Conservation (phyloP, 23 red algal genomes). For the Gracilaria gracilis region DNA sequence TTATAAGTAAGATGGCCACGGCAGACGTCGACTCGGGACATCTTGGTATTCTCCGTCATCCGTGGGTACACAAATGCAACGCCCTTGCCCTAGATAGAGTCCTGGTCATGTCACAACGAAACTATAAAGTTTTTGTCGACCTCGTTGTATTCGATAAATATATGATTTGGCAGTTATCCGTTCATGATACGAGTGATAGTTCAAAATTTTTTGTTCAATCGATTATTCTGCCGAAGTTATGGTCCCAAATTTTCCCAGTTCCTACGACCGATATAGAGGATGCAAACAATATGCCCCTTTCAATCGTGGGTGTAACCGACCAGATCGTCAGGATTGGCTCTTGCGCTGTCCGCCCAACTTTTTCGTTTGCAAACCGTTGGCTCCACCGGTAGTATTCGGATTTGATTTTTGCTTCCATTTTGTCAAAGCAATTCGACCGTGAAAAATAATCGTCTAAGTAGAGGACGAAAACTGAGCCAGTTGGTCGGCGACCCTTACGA, state of each 20-base stretch:
- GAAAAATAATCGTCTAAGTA: too few species aligned
- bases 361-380: too few species aligned
- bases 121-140: not conserved
- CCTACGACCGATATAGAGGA: not conserved
- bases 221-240: not conserved
- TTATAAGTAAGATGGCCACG: not conserved
- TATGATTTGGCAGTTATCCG: not conserved
- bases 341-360: too few species aligned
- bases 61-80: not conserved
- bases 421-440: too few species aligned
- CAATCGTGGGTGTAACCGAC: not conserved
- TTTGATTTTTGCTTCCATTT: too few species aligned
- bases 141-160: not conserved
- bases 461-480: too few species aligned
- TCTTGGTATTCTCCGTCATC: not conserved
- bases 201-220: slow-evolving; percentile 10
- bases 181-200: slow-evolving; percentile 10
- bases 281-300: slow-evolving; percentile 20
- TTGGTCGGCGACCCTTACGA: too few species aligned
- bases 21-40: not conserved
- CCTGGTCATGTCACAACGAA: not conserved
- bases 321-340: not conserved
- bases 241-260: not conserved
- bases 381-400: too few species aligned
- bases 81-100: not conserved